phyloP scores from a whole-genome alignment of 176 grass and related monocot species.

The Avena insularis region DNA sequence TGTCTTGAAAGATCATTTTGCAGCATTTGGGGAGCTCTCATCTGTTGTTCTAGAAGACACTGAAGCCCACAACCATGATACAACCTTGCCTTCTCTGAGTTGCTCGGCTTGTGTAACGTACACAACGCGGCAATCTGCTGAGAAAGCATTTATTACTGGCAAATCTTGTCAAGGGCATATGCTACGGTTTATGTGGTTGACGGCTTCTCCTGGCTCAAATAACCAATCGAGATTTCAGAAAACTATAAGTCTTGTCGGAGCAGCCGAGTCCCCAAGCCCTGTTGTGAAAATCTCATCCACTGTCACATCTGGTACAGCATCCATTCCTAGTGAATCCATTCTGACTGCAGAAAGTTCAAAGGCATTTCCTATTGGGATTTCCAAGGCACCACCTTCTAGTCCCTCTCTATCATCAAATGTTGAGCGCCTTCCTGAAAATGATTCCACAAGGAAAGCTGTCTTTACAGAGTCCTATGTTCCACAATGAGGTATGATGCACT shows the following conservation, averaged over 20 bases:
- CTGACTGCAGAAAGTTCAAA: conserved; percentile 39
- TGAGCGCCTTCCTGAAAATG: conserved; percentile 37
- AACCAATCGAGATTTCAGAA: conserved; percentile 53
- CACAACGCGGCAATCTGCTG: conserved; percentile 70
- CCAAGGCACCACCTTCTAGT: conserved; percentile 35
- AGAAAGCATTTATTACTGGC: conserved; percentile 85
- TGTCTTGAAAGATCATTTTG: conserved; percentile 84
- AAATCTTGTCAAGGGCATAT: conserved; percentile 78
- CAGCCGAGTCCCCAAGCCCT: conserved; percentile 49
- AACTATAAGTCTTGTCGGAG: conserved; percentile 24
- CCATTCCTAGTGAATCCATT: conserved; percentile 28
- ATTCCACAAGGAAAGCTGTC: conserved; percentile 37
- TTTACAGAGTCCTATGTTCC: conserved; percentile 37
- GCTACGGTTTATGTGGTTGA: conserved; percentile 84
- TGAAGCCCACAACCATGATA: conserved; percentile 63
- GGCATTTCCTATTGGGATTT: conserved; percentile 25
- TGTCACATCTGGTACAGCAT: conserved; percentile 24
- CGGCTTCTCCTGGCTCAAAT: conserved; percentile 54
- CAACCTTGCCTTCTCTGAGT: conserved; percentile 57
- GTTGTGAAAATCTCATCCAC: conserved; percentile 41
- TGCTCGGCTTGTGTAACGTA: conserved; percentile 78
- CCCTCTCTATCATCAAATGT: conserved; percentile 48
- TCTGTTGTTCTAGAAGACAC: conserved; percentile 78
- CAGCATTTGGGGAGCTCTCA: conserved; percentile 83
- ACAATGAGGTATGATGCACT: conserved; percentile 57